phyloP scores from a whole-genome alignment of 441 rosid species.

The Bocquillonia castaneifolia region DNA sequence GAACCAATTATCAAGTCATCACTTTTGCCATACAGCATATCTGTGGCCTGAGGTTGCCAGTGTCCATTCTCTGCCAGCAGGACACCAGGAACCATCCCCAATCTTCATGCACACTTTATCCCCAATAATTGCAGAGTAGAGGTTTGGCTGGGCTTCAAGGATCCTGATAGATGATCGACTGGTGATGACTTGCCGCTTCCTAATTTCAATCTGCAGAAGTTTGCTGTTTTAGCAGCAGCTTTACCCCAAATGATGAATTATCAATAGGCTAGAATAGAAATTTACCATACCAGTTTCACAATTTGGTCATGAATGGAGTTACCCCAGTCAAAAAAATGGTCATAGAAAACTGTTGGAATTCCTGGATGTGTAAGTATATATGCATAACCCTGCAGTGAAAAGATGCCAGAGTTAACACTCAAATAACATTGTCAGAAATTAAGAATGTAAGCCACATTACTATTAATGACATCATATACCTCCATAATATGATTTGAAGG shows the following conservation, averaged over 20 bases:
- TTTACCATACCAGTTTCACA: conserved; percentile 59
- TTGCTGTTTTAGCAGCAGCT: background rate
- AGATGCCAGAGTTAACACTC: background rate
- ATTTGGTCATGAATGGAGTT: conserved; percentile 61
- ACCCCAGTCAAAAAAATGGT: conserved; percentile 79
- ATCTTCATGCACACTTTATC: conserved; percentile 79
- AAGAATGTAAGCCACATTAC: background rate
- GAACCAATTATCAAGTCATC: conserved; percentile 17
- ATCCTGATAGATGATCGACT: conserved; percentile 63
- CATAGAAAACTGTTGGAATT: conserved; percentile 74
- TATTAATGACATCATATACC: conserved; percentile 35
- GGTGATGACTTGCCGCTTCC: conserved; percentile 59
- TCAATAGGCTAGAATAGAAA: background rate
- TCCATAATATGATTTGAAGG: conserved; percentile 85
- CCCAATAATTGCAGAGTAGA: conserved; percentile 67
- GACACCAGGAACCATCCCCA: conserved; percentile 89
- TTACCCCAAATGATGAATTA: background rate
- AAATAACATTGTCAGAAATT: background rate
- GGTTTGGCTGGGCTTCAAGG: conserved; percentile 59
- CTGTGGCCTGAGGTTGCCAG: conserved; percentile 64
- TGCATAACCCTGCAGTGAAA: conserved; percentile 60
- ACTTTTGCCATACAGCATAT: conserved; percentile 82
- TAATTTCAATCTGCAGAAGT: conserved; percentile 51
- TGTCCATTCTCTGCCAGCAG: conserved; percentile 70
- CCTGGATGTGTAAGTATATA: conserved; percentile 91